Conservation (phyloP, 257 asterid genomes). For the Solanum sparsipilum region DNA sequence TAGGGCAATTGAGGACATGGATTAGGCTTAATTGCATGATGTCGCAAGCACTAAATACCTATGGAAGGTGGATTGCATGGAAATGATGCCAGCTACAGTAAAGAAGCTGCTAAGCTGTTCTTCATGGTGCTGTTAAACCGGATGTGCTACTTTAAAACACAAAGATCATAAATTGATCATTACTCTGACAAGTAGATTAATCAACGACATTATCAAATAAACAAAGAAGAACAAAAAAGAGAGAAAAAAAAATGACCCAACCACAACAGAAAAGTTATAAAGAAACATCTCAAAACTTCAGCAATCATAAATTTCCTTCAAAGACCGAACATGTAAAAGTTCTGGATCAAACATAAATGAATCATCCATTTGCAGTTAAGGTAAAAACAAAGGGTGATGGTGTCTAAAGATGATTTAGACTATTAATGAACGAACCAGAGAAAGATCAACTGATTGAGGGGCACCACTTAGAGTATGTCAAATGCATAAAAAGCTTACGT, state of each 20-base stretch:
- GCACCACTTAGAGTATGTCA: background rate
- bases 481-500: constrained; percentile 45
- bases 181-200: background rate
- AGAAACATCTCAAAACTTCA: background rate
- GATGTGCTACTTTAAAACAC: background rate
- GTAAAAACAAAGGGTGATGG: background rate
- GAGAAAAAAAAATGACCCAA: background rate
- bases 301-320: background rate
- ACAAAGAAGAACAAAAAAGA: background rate
- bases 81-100: background rate
- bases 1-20: background rate
- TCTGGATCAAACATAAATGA: background rate
- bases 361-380: background rate
- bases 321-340: background rate
- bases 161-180: background rate
- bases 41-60: background rate
- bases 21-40: background rate
- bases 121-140: background rate
- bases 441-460: background rate
- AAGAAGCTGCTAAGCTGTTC: background rate
- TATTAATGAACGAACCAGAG: background rate
- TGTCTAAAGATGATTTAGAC: background rate
- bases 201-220: background rate
- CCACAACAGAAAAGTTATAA: background rate
- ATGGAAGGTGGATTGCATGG: background rate